A percentile compares a stretch with the other conserved stretches of the same genome.
These are phyloP conservation scores for Trichosanthes truncata DNA, from an alignment of 306 rosid genomes.

Conservation along the genomic window DNA sequence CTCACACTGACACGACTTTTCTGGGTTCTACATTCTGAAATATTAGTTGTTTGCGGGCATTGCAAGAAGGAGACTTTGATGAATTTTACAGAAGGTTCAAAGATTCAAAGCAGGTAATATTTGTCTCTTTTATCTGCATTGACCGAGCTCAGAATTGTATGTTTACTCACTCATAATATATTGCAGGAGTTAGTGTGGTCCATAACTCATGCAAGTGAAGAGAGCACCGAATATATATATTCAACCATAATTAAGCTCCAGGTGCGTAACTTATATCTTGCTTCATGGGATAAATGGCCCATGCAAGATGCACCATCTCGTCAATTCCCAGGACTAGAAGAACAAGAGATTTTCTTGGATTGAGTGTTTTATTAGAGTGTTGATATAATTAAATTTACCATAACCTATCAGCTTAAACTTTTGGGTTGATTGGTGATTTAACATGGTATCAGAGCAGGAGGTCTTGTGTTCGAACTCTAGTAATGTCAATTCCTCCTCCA, in stretches of 20 bases:
- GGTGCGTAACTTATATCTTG: slow-evolving; percentile 31
- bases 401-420: no score
- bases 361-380: no score
- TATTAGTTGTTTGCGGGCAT: slow-evolving; percentile 78
- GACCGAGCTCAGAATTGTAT: slow-evolving; percentile 8
- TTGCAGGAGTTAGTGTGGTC: slow-evolving; percentile 75
- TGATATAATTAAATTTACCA: no score
- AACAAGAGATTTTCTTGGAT: background rate
- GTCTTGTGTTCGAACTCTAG: no score
- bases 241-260: slow-evolving; percentile 69
- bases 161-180: slow-evolving; percentile 15
- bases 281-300: background rate
- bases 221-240: slow-evolving; percentile 77
- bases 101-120: slow-evolving; percentile 78
- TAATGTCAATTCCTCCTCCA: no score
- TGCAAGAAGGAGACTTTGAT: slow-evolving; percentile 61
- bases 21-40: slow-evolving; percentile 7
- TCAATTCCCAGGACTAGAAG: background rate
- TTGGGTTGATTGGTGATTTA: no score
- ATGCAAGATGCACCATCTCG: background rate
- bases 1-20: background rate
- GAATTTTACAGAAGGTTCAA: slow-evolving; percentile 47
- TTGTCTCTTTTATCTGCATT: slow-evolving; percentile 15
- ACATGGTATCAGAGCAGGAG: no score
- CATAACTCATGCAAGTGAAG: slow-evolving; percentile 86